Evolutionary conservation across 495 filamentous ascomycete species (phyloP), one percentile per base, ranked within the genome.

Genomic region (Neurospora sp.): DNA sequence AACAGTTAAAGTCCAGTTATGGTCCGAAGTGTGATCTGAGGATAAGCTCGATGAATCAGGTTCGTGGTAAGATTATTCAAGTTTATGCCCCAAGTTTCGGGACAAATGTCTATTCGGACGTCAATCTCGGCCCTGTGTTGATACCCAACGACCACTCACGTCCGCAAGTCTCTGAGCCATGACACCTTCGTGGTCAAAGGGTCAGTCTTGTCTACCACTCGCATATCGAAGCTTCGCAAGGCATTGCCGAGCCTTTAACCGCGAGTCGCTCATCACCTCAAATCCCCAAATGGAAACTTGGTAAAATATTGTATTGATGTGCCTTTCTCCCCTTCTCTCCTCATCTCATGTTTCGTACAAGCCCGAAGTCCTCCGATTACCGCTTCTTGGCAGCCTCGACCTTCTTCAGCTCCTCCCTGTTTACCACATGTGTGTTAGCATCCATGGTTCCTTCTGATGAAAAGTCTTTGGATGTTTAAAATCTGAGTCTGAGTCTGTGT

Each of bases 401-500:
- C 84, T 97, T 98, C 87, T 96, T 97, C 72, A 97, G 81, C 82
- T 99, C 96, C 83, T 97, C 94, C 85, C 95, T 41, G 39, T 37
- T 37, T 0, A 37, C 0, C 35, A 37, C 35, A 37, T 37, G 35
- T 37, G 35, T 37, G 35, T 37, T 37, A 37, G 35, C 35, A 31
- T 31, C 27, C 27, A 37, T 37, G 6, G 35, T 37, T 37, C 35
- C 35, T 37, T 37, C 35, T 37, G 35, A 4, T 35, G 35, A 37
- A 37, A 37, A 37, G 35, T 7, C 35, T 37, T 37, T 37, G 35
- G 35, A 0, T n/a, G 4, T 37, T 37, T 6, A 7, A 37, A 37
- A 37, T 37, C 35, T 6, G 35, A 6, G 35, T 37, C 35, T 37
- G 6, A 37, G 35, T 37, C 35, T 37, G 35, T 1, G 35, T 37